Evolutionary conservation across 176 grass and related monocot genomes (phyloP).

Genomic region (Carex littledalei): DNA sequence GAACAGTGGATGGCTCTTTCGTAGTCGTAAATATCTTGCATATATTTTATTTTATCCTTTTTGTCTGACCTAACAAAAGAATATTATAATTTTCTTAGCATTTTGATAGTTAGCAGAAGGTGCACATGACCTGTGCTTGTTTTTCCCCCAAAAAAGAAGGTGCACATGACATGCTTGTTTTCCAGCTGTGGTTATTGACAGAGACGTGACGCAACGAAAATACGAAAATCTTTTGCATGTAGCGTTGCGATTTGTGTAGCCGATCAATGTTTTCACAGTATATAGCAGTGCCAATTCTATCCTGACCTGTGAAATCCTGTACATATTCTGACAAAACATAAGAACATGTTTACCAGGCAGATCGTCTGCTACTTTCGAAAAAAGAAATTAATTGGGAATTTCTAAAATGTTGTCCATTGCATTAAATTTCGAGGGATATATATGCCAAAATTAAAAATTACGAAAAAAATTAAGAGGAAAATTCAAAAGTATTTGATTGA

Average conservation of each 20-base stretch:
- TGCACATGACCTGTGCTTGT: background rate
- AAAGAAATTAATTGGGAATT: no score
- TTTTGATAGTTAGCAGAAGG: background rate
- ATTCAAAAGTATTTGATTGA: background rate
- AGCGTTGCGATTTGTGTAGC: background rate
- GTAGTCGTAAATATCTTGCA: background rate
- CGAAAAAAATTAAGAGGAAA: background rate
- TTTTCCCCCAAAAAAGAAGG: background rate
- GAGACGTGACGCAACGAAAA: background rate
- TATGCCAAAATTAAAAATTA: background rate
- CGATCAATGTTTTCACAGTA: no score
- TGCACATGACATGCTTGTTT: conserved; percentile 7
- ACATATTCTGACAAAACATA: no score
- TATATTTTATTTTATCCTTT: conserved; percentile 6
- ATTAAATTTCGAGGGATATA: background rate
- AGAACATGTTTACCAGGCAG: no score
- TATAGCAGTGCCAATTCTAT: no score
- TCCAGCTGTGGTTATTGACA: background rate
- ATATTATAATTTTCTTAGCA: background rate
- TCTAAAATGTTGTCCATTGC: no score
- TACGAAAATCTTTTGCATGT: background rate
- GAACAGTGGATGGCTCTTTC: no score
- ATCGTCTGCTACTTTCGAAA: no score
- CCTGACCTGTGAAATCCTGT: no score
- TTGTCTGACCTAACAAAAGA: background rate